These are phyloP conservation scores for Apiospora rasikravindrae DNA, from an alignment of 2,329 filamentous ascomycete species.

Conservation along the genomic window DNA sequence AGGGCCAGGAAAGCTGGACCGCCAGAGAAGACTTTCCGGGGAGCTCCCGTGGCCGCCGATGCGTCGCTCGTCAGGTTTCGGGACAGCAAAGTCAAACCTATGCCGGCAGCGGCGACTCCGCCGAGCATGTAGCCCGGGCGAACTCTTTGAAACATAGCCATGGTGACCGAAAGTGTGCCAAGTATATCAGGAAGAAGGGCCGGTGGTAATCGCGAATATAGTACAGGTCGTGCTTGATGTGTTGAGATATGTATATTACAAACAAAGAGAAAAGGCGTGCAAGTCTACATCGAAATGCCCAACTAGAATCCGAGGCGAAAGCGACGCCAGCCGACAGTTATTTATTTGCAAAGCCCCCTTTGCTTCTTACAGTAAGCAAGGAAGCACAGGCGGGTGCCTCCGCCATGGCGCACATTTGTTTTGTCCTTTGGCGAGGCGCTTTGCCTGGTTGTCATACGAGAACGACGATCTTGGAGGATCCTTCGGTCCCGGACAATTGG, in stretches of 20 bases:
- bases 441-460: background rate
- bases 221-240: background rate
- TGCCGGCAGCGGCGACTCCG: conserved; percentile 28
- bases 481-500: background rate
- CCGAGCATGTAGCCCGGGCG: conserved; percentile 16
- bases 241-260: background rate
- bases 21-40: conserved; percentile 38
- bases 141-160: conserved; percentile 17
- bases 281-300: background rate
- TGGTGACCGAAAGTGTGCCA: background rate
- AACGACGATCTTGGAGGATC: background rate
- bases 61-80: conserved; percentile 30
- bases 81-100: conserved; percentile 33
- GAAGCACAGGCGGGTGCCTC: background rate
- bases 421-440: background rate
- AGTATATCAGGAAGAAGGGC: background rate
- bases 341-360: background rate
- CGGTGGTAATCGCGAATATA: background rate
- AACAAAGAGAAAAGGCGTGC: background rate
- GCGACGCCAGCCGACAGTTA: background rate
- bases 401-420: conserved; percentile 3
- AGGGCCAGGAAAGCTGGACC: conserved; percentile 52
- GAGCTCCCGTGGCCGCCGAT: conserved; percentile 33
- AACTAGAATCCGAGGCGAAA: background rate
- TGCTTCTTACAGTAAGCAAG: background rate